Conservation (phyloP, 208 protist species). For the Leishmania amazonensis region DNA sequence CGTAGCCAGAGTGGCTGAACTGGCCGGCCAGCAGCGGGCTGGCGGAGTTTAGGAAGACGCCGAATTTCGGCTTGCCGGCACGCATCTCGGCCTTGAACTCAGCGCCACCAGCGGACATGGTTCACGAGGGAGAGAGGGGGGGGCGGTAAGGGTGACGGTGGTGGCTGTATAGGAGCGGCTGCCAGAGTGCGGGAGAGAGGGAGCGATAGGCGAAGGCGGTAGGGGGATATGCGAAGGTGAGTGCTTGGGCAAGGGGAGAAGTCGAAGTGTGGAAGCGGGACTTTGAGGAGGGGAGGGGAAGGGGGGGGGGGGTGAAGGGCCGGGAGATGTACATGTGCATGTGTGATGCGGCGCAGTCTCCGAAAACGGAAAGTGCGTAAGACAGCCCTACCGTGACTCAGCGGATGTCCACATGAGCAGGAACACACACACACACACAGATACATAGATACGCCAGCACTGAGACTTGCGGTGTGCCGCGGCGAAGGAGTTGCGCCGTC, state of each 20-base stretch:
- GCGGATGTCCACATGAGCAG: background rate
- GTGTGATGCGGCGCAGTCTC: background rate
- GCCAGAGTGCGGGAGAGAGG: conserved; percentile 8
- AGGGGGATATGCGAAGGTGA: background rate
- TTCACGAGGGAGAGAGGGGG: conserved; percentile 3
- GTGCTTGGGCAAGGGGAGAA: background rate
- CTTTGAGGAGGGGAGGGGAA: background rate
- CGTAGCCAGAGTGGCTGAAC: conserved; percentile 85
- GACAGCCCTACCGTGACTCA: background rate
- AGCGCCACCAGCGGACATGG: conserved; percentile 64
- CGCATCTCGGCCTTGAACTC: conserved; percentile 84
- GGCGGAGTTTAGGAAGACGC: conserved; percentile 79
- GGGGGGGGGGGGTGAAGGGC: background rate
- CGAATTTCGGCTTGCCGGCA: conserved; percentile 83
- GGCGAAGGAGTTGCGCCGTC: background rate
- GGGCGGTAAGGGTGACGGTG: conserved; percentile 6
- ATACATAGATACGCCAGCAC: background rate
- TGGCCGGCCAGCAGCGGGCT: conserved; percentile 69
- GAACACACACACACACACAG: background rate
- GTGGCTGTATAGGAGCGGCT: background rate
- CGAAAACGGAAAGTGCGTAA: background rate
- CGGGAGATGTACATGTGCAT: background rate
- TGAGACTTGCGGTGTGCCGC: background rate
- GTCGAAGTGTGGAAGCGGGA: background rate
- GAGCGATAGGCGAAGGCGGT: background rate